These are phyloP conservation scores for Simplicillium aogashimaense DNA, from an alignment of 2,329 filamentous ascomycete species.

Conservation along the genomic window DNA sequence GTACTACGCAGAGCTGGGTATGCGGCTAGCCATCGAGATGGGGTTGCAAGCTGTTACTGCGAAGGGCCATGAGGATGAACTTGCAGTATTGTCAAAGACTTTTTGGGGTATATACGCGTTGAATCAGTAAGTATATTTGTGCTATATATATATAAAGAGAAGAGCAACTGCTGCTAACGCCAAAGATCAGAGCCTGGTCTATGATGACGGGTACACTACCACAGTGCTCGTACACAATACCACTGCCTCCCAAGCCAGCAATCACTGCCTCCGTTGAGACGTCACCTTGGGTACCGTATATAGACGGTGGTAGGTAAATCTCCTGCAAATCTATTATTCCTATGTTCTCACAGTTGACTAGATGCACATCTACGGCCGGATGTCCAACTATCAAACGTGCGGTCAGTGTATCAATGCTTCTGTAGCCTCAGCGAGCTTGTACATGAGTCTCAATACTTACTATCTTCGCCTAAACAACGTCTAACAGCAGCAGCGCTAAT, in stretches of 20 bases:
- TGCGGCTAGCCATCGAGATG: constrained; percentile 63
- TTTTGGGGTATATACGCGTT: constrained; percentile 54
- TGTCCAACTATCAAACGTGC: constrained; percentile 56
- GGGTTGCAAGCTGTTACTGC: constrained; percentile 49
- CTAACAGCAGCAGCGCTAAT: constrained; percentile 55
- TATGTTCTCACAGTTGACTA: constrained; percentile 13
- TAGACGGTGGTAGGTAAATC: constrained; percentile 38
- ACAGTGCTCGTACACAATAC: constrained; percentile 45
- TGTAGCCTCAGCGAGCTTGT: constrained; percentile 65
- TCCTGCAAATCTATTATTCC: not conserved
- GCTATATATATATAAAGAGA: not conserved
- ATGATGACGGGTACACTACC: constrained; percentile 50
- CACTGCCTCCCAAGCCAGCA: constrained; percentile 47
- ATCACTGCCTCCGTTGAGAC: constrained; percentile 51
- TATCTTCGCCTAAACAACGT: constrained; percentile 59
- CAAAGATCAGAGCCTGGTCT: constrained; percentile 44
- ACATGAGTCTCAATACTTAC: constrained; percentile 58
- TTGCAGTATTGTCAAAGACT: constrained; percentile 46
- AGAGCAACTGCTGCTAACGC: constrained; percentile 11
- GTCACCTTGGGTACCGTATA: constrained; percentile 49
- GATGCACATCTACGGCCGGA: constrained; percentile 40
- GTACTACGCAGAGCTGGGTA: constrained; percentile 61
- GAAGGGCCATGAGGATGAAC: constrained; percentile 40
- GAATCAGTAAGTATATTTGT: constrained; percentile 46
- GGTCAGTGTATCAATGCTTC: constrained; percentile 57